Percentiles rank a stretch among this genome's conserved stretches.
phyloP scores from a whole-genome alignment of 768 basidiomycete species.

The Tricholoma flavovirens region DNA sequence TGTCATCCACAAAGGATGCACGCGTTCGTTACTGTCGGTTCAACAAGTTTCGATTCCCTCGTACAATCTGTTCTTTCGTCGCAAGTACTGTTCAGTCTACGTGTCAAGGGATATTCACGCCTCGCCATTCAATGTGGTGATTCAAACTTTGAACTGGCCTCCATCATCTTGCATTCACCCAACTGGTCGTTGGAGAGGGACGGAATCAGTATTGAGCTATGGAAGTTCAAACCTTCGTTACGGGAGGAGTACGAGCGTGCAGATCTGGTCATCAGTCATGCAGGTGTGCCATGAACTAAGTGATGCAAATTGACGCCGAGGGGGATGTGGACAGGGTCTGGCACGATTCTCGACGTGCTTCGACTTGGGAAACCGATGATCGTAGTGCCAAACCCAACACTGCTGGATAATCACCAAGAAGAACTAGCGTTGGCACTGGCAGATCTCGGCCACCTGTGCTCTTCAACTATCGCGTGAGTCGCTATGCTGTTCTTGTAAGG shows the following conservation, averaged over 20 bases:
- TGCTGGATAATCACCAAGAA: slow-evolving; percentile 91
- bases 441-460: slow-evolving; percentile 48
- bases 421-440: slow-evolving; percentile 75
- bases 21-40: slow-evolving; percentile 83
- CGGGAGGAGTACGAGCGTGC: slow-evolving; percentile 56
- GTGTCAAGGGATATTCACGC: slow-evolving; percentile 46
- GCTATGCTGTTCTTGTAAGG: not conserved
- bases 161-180: slow-evolving; percentile 22
- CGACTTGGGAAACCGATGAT: slow-evolving; percentile 72
- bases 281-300: slow-evolving; percentile 49
- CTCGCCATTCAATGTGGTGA: slow-evolving; percentile 79
- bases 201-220: slow-evolving; percentile 55
- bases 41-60: slow-evolving; percentile 79
- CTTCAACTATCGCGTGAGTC: slow-evolving; percentile 56
- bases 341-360: slow-evolving; percentile 88
- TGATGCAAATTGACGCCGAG: slow-evolving; percentile 2
- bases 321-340: slow-evolving; percentile 58
- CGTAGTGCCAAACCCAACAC: slow-evolving; percentile 81
- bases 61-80: slow-evolving; percentile 53
- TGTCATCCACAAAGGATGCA: slow-evolving; percentile 28
- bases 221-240: slow-evolving; percentile 72
- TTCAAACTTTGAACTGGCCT: slow-evolving; percentile 41
- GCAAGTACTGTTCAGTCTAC: slow-evolving; percentile 51
- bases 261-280: slow-evolving; percentile 88
- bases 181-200: slow-evolving; percentile 22